Percentiles rank a stretch among this genome's conserved stretches.
Evolutionary conservation across 2,329 filamentous ascomycete genomes (phyloP).

Genomic region (Myriosclerotinia curreyana): DNA sequence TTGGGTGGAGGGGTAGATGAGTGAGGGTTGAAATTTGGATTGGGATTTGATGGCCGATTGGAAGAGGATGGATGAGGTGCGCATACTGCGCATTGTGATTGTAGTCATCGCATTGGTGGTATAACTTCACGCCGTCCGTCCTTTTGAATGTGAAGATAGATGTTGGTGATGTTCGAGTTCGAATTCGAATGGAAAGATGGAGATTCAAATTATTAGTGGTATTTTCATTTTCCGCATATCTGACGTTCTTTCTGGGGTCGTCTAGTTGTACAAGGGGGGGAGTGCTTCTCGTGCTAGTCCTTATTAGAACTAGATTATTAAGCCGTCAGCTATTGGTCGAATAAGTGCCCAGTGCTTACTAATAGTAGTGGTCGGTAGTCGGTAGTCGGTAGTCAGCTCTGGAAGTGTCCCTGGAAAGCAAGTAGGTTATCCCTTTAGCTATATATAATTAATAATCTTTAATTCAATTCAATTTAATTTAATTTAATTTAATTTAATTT

Average conservation of each 20-base stretch:
- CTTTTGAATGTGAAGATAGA: background rate
- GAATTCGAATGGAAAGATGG: background rate
- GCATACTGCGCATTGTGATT: constrained; percentile 32
- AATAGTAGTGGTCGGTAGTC: no score
- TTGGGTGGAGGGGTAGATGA: constrained; percentile 40
- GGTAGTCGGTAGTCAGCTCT: no score
- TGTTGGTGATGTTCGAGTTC: background rate
- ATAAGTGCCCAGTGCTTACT: constrained; percentile 4
- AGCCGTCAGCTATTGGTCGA: background rate
- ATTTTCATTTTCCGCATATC: constrained; percentile 19
- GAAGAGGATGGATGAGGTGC: constrained; percentile 28
- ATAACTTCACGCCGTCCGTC: background rate
- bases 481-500: no score
- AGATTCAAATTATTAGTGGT: constrained; percentile 2
- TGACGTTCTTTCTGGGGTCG: constrained; percentile 9
- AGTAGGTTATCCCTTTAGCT: no score
- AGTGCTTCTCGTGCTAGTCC: background rate
- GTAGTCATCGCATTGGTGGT: constrained; percentile 33
- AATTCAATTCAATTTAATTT: no score
- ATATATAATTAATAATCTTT: no score
- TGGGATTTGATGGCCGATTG: constrained; percentile 33
- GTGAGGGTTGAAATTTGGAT: constrained; percentile 36
- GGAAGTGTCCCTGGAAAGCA: no score
- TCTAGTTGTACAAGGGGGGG: background rate
- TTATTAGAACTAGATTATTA: background rate